A percentile compares a stretch with the other conserved stretches of the same genome.
phyloP scores from a whole-genome alignment of 306 rosid species.

The Rosa rugosa region DNA sequence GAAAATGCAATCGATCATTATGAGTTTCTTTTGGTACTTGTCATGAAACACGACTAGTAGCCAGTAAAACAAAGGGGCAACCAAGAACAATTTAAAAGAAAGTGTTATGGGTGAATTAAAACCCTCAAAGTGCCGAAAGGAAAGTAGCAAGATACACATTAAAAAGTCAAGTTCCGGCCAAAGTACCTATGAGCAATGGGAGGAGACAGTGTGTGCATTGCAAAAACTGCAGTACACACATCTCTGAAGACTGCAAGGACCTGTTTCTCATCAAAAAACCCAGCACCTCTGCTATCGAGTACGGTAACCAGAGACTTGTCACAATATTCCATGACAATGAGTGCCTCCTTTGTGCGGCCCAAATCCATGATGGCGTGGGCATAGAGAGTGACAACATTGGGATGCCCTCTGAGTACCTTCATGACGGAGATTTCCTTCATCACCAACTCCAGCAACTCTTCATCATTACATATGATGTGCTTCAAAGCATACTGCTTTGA shows the following conservation, averaged over 20 bases:
- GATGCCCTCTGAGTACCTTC: conserved; percentile 85
- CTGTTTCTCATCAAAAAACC: conserved; percentile 86
- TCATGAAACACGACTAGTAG: not conserved
- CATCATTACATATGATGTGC: conserved; percentile 90
- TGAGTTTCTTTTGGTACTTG: not conserved
- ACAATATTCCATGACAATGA: conserved; percentile 93
- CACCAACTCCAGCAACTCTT: conserved; percentile 78
- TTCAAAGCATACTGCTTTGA: conserved; percentile 96
- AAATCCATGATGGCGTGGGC: conserved; percentile 79
- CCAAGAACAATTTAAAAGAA: not conserved
- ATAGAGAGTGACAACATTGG: conserved; percentile 78
- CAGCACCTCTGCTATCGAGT: conserved; percentile 85
- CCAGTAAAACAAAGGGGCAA: not conserved
- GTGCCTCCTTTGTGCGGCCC: conserved; percentile 93
- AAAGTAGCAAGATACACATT: not conserved
- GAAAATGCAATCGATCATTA: conserved; percentile 11
- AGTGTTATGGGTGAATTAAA: not conserved
- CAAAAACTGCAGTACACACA: conserved; percentile 83
- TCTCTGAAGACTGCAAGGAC: conserved; percentile 84
- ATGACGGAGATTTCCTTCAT: conserved; percentile 79
- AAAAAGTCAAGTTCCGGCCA: conserved; percentile 14
- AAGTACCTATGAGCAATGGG: conserved; percentile 95
- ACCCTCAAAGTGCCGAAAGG: not conserved
- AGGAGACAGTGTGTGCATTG: conserved; percentile 91
- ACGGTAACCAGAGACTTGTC: conserved; percentile 85